Evolutionary conservation across 306 rosid genomes (phyloP), one percentile per base, ranked within the genome.

Genomic region (Begonia fuchsioides): DNA sequence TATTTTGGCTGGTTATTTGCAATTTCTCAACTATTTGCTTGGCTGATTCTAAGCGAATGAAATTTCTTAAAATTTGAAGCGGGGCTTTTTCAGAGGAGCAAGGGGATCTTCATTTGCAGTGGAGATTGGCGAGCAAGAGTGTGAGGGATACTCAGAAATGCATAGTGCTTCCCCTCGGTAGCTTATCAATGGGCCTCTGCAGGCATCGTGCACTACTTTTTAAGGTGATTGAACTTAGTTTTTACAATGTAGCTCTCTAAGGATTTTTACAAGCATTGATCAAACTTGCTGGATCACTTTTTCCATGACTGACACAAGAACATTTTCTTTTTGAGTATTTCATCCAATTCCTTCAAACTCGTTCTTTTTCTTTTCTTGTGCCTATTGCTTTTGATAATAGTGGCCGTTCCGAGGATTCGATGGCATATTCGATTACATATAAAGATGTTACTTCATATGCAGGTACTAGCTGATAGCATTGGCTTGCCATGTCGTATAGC

Each of bases 401-500:
- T 26, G 35, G 35, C 35, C 1, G 8, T 26, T 26, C 8, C 1
- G 35, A 26, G 20, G 39, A 40, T 38, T 32, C 32, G 12, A 3
- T 17, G 47, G 19, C 17, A 16, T 13, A 17, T 19, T 39, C 50
- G 45, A 17, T 54, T 55, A 43, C 38, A 44, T 50, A 32, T 38
- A 57, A 41, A 15, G 32, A 38, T 53, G 16, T 44, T 57, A 66
- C 52, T 56, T 19, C 44, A 43, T 53, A 49, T 67, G 80, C 85
- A 90, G 98, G 85, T 83, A 71, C 64, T 90, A 76, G 98, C 98
- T 46, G 98, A 90, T 64, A 67, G 79, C 63, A 79, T 90, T 50
- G 98, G 98, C 43, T 74, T 90, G 77, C 98, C 98, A 14, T 90
- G 98, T 63, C 94, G 98, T 58, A 90, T 90, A 50, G 98, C 98